A percentile compares a stretch with the other conserved stretches of the same genome.
phyloP scores from a whole-genome alignment of 352 stramenopile species.

The Aphanomyces cochlioides region DNA sequence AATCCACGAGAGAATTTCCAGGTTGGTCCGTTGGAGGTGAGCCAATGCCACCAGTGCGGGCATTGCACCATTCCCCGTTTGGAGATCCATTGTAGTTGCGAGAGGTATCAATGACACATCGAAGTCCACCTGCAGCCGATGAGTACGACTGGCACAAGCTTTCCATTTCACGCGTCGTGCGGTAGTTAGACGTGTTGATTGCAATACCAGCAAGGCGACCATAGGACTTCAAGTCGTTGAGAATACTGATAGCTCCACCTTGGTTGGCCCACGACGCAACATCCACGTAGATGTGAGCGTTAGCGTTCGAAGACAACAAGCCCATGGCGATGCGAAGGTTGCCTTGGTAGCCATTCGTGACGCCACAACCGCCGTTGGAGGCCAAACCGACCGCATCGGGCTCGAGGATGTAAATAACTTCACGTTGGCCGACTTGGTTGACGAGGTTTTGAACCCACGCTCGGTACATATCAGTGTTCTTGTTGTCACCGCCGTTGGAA shows the following conservation, averaged over 20 bases:
- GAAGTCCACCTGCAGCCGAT: slow-evolving; percentile 31
- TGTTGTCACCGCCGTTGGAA: slow-evolving; percentile 38
- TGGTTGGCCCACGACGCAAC: slow-evolving; percentile 53
- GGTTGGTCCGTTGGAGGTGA: slow-evolving; percentile 38
- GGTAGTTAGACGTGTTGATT: slow-evolving; percentile 76
- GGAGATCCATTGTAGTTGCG: slow-evolving; percentile 38
- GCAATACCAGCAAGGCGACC: slow-evolving; percentile 52
- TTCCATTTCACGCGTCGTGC: slow-evolving; percentile 44
- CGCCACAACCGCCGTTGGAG: slow-evolving; percentile 40
- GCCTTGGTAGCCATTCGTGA: slow-evolving; percentile 41
- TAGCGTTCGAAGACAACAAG: slow-evolving; percentile 46
- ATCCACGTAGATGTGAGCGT: slow-evolving; percentile 62
- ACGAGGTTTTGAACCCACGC: slow-evolving; percentile 45
- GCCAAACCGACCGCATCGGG: slow-evolving; percentile 56
- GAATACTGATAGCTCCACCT: slow-evolving; percentile 35
- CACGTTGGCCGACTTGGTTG: slow-evolving; percentile 42
- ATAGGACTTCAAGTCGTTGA: slow-evolving; percentile 39
- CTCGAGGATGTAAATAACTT: slow-evolving; percentile 69
- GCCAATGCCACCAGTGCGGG: slow-evolving; percentile 39
- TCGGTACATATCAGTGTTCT: slow-evolving; percentile 45
- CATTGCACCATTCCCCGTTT: slow-evolving; percentile 47
- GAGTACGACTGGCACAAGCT: slow-evolving; percentile 40
- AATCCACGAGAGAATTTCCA: slow-evolving; percentile 36
- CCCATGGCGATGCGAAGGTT: slow-evolving; percentile 47
- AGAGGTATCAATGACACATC: slow-evolving; percentile 46